Percentiles rank a stretch among this genome's conserved stretches.
Conservation (phyloP, 768 basidiomycete species). For the Podaxis sp. region DNA sequence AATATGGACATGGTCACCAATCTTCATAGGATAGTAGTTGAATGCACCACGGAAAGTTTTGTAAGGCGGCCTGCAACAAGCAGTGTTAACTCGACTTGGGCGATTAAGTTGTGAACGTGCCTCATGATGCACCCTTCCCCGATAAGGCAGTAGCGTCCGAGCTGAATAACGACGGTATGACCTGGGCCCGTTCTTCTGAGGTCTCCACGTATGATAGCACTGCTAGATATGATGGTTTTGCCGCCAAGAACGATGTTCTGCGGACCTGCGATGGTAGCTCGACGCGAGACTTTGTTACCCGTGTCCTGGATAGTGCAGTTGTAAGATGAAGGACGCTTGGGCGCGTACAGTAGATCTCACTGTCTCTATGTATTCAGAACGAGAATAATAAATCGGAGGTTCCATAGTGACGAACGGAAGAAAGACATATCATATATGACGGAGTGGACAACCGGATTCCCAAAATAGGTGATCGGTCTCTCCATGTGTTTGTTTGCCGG, state of each 20-base stretch:
- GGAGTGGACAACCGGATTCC: background rate
- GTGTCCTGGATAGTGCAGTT: conserved; percentile 59
- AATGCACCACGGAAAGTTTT: conserved; percentile 88
- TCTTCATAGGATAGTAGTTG: conserved; percentile 98
- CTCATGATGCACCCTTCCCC: conserved; percentile 89
- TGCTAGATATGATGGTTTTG: conserved; percentile 90
- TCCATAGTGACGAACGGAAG: conserved; percentile 45
- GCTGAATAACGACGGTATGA: conserved; percentile 88
- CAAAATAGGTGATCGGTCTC: conserved; percentile 1
- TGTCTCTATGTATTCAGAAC: conserved; percentile 86
- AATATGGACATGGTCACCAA: conserved; percentile 93
- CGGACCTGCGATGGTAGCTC: conserved; percentile 87
- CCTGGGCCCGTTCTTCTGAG: conserved; percentile 84
- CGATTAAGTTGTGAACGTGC: conserved; percentile 27
- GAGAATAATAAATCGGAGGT: conserved; percentile 71
- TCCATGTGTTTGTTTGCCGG: background rate
- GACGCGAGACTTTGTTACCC: conserved; percentile 92
- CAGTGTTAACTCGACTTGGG: background rate
- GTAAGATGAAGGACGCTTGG: background rate
- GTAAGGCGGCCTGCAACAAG: conserved; percentile 62
- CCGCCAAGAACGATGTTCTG: conserved; percentile 97
- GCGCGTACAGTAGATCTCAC: conserved; percentile 32
- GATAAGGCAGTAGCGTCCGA: conserved; percentile 90
- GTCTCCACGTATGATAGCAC: conserved; percentile 91
- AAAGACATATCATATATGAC: background rate